Base-by-base conservation (phyloP, 139 green algal genomes). In the Nannochloris sp. region DNA sequence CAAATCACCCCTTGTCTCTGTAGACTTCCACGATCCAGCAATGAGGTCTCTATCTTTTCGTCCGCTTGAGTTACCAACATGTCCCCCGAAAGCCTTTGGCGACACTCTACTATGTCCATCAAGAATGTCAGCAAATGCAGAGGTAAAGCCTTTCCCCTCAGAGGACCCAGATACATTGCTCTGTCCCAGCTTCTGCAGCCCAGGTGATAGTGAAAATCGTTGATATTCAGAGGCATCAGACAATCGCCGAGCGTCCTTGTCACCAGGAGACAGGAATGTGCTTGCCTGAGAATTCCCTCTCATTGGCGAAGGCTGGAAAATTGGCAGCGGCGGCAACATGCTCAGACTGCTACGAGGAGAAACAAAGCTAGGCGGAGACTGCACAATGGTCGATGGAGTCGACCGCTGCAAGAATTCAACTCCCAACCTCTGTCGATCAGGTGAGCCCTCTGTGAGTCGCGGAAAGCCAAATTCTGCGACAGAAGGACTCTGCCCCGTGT, bases 101-200 rank as follows among this genome's bases (percentile, higher is more conserved):
- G 19, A 58, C 6, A 34, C 25, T 8, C 50, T 58, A 21, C 50
- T 58, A 15, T 34, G 19, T 11, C 60, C 61, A 21, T 69, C 68
- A 27, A 75, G 49, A 31, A 75, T 64, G 3, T 53, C 44, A n/a
- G 60, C 61, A 64, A 75, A 75, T 50, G 48, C 31, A 60, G 60
- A 69, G 24, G 68, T 46, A 18, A 71, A 60, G 36, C n/a, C 21
- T 37, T 19, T 19, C 15, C 18, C 46, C 6, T 53, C 50, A 58
- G 19, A 34, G 1, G 12, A 19, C 5, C 50, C 50, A 58, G 21
- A 8, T 15, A 34, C 50, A n/a, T 10, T 27, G 11, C 2, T 10
- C 9, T 15, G 21, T n/a, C 18, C n/a, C 15, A 19, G 0, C 19
- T 8, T 23, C 21, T 34, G 21, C 18, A 34, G 23, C 11, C 21